Conservation (phyloP, 2,329 filamentous ascomycete species). For the Colletotrichum paranaense region DNA sequence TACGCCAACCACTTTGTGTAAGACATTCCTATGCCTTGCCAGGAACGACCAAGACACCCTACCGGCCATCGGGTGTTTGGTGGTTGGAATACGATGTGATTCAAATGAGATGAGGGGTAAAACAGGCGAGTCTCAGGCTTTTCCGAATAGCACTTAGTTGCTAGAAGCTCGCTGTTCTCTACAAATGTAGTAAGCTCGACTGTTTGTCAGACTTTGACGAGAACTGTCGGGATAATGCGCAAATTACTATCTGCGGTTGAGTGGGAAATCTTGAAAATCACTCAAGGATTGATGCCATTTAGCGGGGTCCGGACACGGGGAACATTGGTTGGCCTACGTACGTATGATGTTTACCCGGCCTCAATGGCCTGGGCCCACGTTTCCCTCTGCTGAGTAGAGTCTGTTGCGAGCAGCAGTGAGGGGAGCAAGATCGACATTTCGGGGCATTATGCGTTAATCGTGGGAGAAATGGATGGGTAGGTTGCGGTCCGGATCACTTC, state of each 20-base stretch:
- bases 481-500: not conserved
- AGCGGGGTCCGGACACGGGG: not conserved
- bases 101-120: slow-evolving; percentile 17
- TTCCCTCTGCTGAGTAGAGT: not conserved
- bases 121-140: not conserved
- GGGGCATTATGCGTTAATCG: not conserved
- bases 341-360: not conserved
- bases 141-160: not conserved
- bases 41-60: slow-evolving; percentile 19
- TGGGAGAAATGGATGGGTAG: not conserved
- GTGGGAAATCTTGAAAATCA: not conserved
- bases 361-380: not conserved
- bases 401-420: not conserved
- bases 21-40: slow-evolving; percentile 1
- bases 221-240: not conserved
- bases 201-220: not conserved
- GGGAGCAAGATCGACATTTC: not conserved
- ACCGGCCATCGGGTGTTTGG: not conserved
- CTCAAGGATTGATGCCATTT: not conserved
- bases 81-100: slow-evolving; percentile 6
- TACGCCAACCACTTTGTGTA: not conserved
- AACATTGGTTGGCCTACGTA: not conserved
- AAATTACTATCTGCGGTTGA: not conserved
- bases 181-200: not conserved
- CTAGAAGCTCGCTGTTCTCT: not conserved